A percentile compares a stretch with the other conserved stretches of the same genome.
phyloP scores from a whole-genome alignment of 1,284 basidiomycete genomes.

The Ceratobasidium sp. region DNA sequence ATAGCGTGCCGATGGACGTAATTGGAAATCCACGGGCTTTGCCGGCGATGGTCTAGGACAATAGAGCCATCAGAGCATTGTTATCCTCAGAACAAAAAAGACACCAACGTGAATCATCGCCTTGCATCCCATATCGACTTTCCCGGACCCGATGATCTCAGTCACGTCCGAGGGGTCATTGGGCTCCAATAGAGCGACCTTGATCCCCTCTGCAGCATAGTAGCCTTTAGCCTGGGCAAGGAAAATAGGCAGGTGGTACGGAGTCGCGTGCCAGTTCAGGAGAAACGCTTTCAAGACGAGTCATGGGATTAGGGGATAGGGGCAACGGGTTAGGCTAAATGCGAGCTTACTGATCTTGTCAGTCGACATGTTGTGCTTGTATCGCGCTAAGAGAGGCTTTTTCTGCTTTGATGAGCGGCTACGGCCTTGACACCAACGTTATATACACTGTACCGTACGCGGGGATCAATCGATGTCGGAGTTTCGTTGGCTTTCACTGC shows the following conservation, averaged over 20 bases:
- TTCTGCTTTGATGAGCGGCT: constrained; percentile 4
- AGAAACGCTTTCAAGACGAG: constrained; percentile 26
- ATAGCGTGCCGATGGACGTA: constrained; percentile 55
- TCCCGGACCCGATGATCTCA: constrained; percentile 56
- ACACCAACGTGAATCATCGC: constrained; percentile 49
- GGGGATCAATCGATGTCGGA: constrained; percentile 40
- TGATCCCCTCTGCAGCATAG: constrained; percentile 55
- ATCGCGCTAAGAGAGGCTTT: not conserved
- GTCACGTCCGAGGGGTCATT: constrained; percentile 57
- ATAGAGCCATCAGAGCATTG: constrained; percentile 17
- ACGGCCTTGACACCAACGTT: not conserved
- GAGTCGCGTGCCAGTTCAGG: constrained; percentile 53
- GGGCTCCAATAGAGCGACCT: constrained; percentile 56
- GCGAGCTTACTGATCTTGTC: constrained; percentile 33
- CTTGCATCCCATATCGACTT: constrained; percentile 56
- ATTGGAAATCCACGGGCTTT: constrained; percentile 56
- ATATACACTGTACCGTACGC: constrained; percentile 17
- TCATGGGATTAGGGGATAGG: constrained; percentile 3
- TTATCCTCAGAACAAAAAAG: not conserved
- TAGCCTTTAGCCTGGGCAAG: constrained; percentile 55
- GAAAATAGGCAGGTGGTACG: constrained; percentile 56
- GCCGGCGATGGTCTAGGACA: constrained; percentile 56
- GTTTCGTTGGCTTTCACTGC: not conserved
- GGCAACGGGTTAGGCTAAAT: not conserved
- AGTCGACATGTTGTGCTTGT: constrained; percentile 22